These are phyloP conservation scores for Tuber magnatum DNA, from an alignment of 495 filamentous ascomycete genomes.

Conservation along the genomic window DNA sequence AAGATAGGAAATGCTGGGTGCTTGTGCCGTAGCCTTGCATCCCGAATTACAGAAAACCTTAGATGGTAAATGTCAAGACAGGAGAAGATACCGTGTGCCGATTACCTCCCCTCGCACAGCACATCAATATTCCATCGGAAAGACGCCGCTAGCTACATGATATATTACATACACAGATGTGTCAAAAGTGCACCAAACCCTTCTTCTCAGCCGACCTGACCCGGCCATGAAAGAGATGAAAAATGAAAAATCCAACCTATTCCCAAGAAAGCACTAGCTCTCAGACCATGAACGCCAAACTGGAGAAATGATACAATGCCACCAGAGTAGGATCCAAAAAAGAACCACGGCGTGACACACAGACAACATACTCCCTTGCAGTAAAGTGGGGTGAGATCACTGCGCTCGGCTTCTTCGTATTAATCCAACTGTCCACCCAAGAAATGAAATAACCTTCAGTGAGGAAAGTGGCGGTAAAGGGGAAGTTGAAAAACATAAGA, in stretches of 20 bases:
- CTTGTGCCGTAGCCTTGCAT: background rate
- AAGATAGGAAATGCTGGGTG: background rate
- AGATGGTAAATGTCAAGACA: background rate
- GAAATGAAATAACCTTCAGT: background rate
- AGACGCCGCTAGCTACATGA: background rate
- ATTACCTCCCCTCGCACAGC: background rate
- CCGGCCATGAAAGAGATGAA: background rate
- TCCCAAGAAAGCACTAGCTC: constrained; percentile 1
- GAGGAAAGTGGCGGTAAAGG: background rate
- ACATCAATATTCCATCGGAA: background rate
- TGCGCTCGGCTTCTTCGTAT: background rate
- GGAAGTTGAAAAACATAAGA: background rate
- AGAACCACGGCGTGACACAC: background rate
- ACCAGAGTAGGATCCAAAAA: constrained; percentile 4
- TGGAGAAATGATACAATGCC: constrained; percentile 1
- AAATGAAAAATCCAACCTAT: background rate
- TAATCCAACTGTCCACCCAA: background rate
- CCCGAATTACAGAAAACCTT: background rate
- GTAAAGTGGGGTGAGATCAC: background rate
- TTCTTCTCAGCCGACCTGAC: background rate
- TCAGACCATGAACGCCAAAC: constrained; percentile 1
- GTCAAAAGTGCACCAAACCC: background rate
- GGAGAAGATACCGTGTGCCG: background rate
- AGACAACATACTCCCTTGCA: background rate
- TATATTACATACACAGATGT: background rate